Evolutionary conservation across 1,139 yeast species (phyloP), one percentile per base, ranked within the genome.

Genomic region (Blastobotrys buckinghamii): DNA sequence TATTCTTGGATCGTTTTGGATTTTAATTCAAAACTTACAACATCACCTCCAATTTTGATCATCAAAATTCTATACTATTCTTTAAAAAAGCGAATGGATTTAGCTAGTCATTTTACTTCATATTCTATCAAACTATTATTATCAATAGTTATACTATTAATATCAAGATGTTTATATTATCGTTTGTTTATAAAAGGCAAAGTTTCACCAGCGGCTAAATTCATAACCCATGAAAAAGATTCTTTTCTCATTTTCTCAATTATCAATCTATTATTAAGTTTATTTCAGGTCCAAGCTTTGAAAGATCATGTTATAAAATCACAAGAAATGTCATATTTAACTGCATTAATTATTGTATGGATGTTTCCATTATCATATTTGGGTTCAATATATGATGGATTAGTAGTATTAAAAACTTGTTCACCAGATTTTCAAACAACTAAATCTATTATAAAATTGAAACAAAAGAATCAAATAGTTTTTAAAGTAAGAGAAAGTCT

Each of bases 341-440:
- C 47, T 2, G 37, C 42, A 10, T 12, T 44, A 13, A 6, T 39
- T 17, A 38, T 44, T 2, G 47, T 44, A 16, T 29, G 42, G 39
- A 22, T 33, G 19, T 44, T 44, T 27, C 47, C 47, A n/a, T 44
- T 44, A 26, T 29, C 38, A 24, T 32, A 34, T 16, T 15, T 38
- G 9, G 47, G 47, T 22, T 38, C 42, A 29, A 24, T 32, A n/a
- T 44, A 38, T 26, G 47, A 44, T 27, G 22, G 34, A 2, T 32
- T 44, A 32, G 42, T 44, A 33, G 47, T 44, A 7, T 38, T 44
- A 15, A 29, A 44, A 30, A 38, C 42, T 12, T 44, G 47, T 32
- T 44, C 47, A 13, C 42, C 42, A 7, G 42, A 44, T 22, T 44
- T 44, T 17, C 32, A 20, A 22, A 32, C 38, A 7, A 44, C 47